Percentiles rank a stretch among this genome's conserved stretches.
Conservation (phyloP, 75 land plant species). For the Picea glauca region DNA sequence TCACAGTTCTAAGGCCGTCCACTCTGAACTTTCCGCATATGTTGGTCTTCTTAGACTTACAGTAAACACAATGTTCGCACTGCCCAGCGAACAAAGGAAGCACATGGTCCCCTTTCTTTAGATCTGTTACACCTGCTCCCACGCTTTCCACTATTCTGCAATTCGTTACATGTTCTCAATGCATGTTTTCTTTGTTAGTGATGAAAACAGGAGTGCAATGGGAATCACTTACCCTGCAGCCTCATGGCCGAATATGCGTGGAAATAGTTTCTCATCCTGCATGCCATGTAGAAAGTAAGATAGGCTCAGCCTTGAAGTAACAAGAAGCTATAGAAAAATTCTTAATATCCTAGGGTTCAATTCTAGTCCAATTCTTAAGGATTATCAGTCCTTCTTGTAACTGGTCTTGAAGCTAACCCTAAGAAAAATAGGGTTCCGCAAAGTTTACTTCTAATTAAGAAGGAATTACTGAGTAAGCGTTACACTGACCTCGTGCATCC, state of each 20-base stretch:
- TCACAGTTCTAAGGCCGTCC: slow-evolving; percentile 29
- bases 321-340: not conserved
- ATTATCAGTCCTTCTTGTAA: too few relatives aligned
- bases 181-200: not conserved
- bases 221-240: slow-evolving; percentile 60
- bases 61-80: slow-evolving; percentile 53
- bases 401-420: too few relatives aligned
- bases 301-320: too few relatives aligned
- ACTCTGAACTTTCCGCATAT: slow-evolving; percentile 44
- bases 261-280: slow-evolving; percentile 43
- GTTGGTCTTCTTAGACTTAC: slow-evolving; percentile 55
- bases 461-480: not conserved
- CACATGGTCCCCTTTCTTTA: slow-evolving; percentile 68
- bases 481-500: slow-evolving; percentile 49
- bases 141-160: slow-evolving; percentile 79
- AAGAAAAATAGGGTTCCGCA: not conserved
- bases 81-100: slow-evolving; percentile 78
- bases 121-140: slow-evolving; percentile 68
- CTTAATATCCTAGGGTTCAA: not conserved
- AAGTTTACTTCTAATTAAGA: too few relatives aligned
- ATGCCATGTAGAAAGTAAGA: too few relatives aligned
- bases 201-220: not conserved
- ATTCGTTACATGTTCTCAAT: too few relatives aligned
- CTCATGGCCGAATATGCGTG: slow-evolving; percentile 90
- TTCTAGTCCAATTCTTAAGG: too few relatives aligned